Evolutionary conservation across 768 basidiomycete species (phyloP), one percentile per base, ranked within the genome.

Genomic region (Cantharellus anzutake): DNA sequence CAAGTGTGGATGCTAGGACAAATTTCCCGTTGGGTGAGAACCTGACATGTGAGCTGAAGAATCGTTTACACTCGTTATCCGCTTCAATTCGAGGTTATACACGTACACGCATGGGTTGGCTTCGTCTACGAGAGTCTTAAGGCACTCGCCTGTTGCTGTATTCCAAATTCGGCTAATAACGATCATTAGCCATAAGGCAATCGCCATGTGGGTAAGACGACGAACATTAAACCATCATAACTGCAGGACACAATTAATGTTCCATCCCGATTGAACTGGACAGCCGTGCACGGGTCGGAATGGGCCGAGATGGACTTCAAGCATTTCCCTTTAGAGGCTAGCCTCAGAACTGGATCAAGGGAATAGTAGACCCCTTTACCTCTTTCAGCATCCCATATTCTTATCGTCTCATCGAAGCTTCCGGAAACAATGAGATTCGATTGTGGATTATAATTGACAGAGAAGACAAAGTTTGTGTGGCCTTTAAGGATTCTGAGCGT

Each of bases 101-200:
- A 66, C 73, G 48, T 61, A 90, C 86, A 81, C 93, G 69, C 92
- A 84, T 2, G 94, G 93, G 70, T 91, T 96, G 63, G 91, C 89
- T 66, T 97, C 96, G 65, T 97, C 92, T 5, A 92, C 93, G 52
- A 99, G 71, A 2, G 96, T 98, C 71, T 96, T 98, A 56, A 99
- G 75, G 71, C 96, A 99, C 71, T 99, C 96, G 2, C 94, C 96
- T 2, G 93, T 94, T 59, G 92, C 83, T 0, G 89, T 83, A 67
- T 99, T 94, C 96, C 96, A 99, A 61, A 98, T 81, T 60, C 96
- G 93, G 68, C 94, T 99, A 67, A 3, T 37, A 56, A 65, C 38
- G 11, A 7, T 7, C 14, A 37, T 11, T 55, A 29, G 29, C 11
- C 11, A 7, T 37, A 55, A 14, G 11, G 14, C 11, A 55, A 7